A percentile compares a stretch with the other conserved stretches of the same genome.
Evolutionary conservation across 2,329 filamentous ascomycete genomes (phyloP).

Genomic region (Sordariomycetes sp.): DNA sequence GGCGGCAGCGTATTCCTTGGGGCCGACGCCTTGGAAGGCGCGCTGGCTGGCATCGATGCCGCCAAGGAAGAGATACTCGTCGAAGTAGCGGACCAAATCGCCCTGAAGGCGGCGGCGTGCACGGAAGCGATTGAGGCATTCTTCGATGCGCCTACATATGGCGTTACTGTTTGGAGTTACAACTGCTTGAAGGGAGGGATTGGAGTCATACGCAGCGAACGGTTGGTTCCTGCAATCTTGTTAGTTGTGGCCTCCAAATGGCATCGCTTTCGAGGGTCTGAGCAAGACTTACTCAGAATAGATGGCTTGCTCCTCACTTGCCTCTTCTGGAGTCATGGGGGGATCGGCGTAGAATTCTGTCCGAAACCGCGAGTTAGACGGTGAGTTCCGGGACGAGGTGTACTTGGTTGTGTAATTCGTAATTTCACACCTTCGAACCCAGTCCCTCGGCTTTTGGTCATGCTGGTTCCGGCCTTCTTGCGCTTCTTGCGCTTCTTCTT

Average conservation of each 20-base stretch:
- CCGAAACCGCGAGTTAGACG: background rate
- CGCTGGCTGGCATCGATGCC: slow-evolving; percentile 54
- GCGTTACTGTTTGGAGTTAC: slow-evolving; percentile 7
- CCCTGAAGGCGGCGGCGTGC: slow-evolving; percentile 60
- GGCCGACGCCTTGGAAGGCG: slow-evolving; percentile 19
- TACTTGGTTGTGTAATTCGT: slow-evolving; percentile 5
- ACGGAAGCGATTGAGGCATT: slow-evolving; percentile 72
- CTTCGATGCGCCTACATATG: slow-evolving; percentile 57
- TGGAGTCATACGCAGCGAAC: background rate
- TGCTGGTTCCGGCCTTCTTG: slow-evolving; percentile 20
- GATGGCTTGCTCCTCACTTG: slow-evolving; percentile 38
- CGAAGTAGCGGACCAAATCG: slow-evolving; percentile 51
- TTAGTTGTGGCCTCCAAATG: background rate
- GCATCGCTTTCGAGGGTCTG: background rate
- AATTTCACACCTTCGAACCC: slow-evolving; percentile 53
- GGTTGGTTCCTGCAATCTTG: background rate
- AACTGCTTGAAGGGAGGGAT: background rate
- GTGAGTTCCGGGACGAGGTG: background rate
- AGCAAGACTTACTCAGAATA: background rate
- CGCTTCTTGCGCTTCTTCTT: slow-evolving; percentile 10
- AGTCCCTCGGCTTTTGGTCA: slow-evolving; percentile 32
- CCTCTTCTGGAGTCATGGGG: slow-evolving; percentile 60
- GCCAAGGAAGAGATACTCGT: slow-evolving; percentile 70
- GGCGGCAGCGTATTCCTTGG: slow-evolving; percentile 28
- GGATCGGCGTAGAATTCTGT: slow-evolving; percentile 65